phyloP scores from a whole-genome alignment of 2,329 filamentous ascomycete species.

The Xylariaceae sp. region DNA sequence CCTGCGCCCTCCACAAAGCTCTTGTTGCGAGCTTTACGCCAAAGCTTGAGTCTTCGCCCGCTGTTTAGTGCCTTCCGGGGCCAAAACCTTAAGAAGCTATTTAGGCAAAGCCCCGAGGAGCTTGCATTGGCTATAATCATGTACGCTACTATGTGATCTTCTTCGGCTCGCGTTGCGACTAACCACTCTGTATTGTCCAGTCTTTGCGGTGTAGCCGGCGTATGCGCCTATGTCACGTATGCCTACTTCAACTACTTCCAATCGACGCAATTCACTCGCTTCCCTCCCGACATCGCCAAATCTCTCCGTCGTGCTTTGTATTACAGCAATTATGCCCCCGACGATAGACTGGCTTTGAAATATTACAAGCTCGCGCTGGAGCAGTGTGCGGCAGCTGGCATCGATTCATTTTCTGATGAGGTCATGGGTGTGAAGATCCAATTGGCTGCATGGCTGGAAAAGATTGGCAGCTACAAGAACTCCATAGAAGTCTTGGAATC shows the following conservation, averaged over 20 bases:
- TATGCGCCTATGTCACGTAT: slow-evolving; percentile 34
- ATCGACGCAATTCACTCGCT: slow-evolving; percentile 50
- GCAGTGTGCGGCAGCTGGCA: slow-evolving; percentile 64
- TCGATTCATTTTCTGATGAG: slow-evolving; percentile 90
- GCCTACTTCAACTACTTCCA: slow-evolving; percentile 54
- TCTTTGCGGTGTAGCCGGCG: slow-evolving; percentile 27
- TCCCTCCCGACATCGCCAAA: slow-evolving; percentile 68
- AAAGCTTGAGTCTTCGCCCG: slow-evolving; percentile 30
- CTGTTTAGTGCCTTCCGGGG: slow-evolving; percentile 34
- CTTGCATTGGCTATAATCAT: slow-evolving; percentile 37
- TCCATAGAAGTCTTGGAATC: slow-evolving; percentile 75
- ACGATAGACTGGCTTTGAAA: slow-evolving; percentile 72
- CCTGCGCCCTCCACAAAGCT: slow-evolving; percentile 19
- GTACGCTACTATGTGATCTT: slow-evolving; percentile 25
- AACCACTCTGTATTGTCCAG: no score
- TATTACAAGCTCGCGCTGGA: slow-evolving; percentile 79
- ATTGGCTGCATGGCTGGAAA: slow-evolving; percentile 74
- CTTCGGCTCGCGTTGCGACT: slow-evolving; percentile 16
- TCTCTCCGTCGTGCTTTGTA: slow-evolving; percentile 81
- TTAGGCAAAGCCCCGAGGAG: slow-evolving; percentile 40
- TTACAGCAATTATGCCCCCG: slow-evolving; percentile 72
- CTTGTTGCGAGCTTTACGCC: slow-evolving; percentile 27
- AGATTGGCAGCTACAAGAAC: slow-evolving; percentile 63
- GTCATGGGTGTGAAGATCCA: slow-evolving; percentile 86
- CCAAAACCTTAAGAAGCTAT: slow-evolving; percentile 33